These are phyloP conservation scores for Microbotryum silenes-acaulis DNA, from an alignment of 1,284 basidiomycete genomes.

Conservation along the genomic window DNA sequence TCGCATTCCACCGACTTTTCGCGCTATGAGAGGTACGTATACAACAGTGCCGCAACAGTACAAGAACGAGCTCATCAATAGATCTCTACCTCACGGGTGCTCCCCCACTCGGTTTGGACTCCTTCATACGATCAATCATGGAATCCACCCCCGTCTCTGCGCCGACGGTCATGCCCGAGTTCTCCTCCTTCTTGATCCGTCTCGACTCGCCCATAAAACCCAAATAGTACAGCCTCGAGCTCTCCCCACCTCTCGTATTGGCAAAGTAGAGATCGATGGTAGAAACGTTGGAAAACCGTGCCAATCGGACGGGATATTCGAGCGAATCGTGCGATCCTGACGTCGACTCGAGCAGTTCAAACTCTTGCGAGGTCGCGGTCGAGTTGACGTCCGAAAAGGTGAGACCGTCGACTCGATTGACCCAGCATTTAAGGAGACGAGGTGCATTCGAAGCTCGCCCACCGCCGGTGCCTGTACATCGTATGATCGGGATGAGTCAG, in stretches of 20 bases:
- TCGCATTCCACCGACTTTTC: too few species aligned
- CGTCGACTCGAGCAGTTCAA: constrained; percentile 61
- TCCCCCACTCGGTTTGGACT: constrained; percentile 17
- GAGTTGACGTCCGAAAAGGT: constrained; percentile 12
- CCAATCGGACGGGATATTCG: constrained; percentile 67
- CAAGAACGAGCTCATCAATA: not conserved
- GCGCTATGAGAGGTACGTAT: too few species aligned
- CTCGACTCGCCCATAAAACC: constrained; percentile 69
- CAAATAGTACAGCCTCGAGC: constrained; percentile 60
- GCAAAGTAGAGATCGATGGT: constrained; percentile 67
- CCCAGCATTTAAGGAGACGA: constrained; percentile 22
- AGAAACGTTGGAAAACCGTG: constrained; percentile 64
- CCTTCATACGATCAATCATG: constrained; percentile 23
- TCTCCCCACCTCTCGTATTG: constrained; percentile 56
- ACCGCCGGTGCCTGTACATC: constrained; percentile 53
- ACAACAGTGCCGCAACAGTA: too few species aligned
- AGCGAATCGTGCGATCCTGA: constrained; percentile 46
- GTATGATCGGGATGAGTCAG: constrained; percentile 35
- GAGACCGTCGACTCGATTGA: constrained; percentile 18
- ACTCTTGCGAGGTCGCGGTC: constrained; percentile 57
- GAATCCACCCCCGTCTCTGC: constrained; percentile 21
- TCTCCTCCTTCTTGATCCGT: constrained; percentile 50
- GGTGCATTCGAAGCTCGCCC: constrained; percentile 39
- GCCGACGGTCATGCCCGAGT: constrained; percentile 26
- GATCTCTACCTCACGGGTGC: constrained; percentile 11